Evolutionary conservation across 768 basidiomycete species (phyloP), one percentile per base, ranked within the genome.

Genomic region (Leccinum rimulosum): DNA sequence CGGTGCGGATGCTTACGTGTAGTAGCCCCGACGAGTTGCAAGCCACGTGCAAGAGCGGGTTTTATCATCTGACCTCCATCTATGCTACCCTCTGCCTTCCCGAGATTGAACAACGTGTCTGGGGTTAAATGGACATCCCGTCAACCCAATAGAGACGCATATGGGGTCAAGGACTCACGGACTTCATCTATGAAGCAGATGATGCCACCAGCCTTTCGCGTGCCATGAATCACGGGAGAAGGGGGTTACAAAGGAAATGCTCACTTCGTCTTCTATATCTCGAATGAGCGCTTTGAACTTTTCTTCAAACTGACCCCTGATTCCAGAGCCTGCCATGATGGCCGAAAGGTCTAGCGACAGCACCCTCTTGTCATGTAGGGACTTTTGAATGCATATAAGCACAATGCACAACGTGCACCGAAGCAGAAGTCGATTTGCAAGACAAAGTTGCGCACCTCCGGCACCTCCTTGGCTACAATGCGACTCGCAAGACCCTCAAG

Each of bases 141-240:
- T 61, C 2, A 48, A 38, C 30, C 36, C n/a, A 7, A 49, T 6
- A 2, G 30, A 25, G 25, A 25, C 3, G 25, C 17, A 59, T 55
- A 43, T 17, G 52, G 6, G 19, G 14, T 56, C n/a, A n/a, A 0
- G 35, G 43, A 86, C 90, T 75, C 66, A 91, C 89, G 94, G 54
- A 96, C 86, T 84, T 96, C 93, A 65, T 95, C 94, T 55, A 96
- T 95, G 74, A 96, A 96, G 68, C 91, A 93, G 38, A 95, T 95
- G 8, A 93, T 86, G 48, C 88, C 85, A 19, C 89, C 87, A 3
- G 82, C 80, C 84, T 85, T 52, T 63, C 53, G 70, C n/a, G 33
- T 57, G 52, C 17, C 28, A 60, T 47, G 25, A 25, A 25, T 25
- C 25, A 25, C 25, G 25, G 25, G 3, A 1, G 25, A 25, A 25